Base-by-base conservation (phyloP, 1,139 yeast genomes). In the Entelexis sorbosivorans region DNA sequence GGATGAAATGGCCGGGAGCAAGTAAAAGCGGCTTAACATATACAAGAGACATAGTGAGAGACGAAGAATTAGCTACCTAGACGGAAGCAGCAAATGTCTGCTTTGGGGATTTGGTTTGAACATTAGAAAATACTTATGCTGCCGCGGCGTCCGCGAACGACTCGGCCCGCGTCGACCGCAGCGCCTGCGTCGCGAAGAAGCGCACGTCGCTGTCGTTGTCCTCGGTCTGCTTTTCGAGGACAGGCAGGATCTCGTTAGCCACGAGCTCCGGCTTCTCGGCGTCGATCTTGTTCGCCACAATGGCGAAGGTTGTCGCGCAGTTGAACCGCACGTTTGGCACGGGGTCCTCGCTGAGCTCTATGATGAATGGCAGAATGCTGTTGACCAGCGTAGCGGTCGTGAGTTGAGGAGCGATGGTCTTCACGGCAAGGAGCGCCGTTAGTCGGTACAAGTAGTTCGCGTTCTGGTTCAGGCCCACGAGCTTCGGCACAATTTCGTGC, bases 311-410 rank as follows among this genome's bases (percentile, higher is more conserved):
- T 67, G 86, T 88, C 26, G 98, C 97, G 58, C 86, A 89, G 66
- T 89, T 91, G 72, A 91, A 91, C 65, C 96, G 76, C 60, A 91
- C 89, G 67, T 91, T 91, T 60, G 99, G 96, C 52, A 91, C 96
- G 5, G 80, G 76, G 69, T 91, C 98, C 49, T 73, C 73, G 47
- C 81, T 73, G 60, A 89, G 73, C 50, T 78, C 79, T 59, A 79
- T 75, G 58, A 91, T 73, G 63, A 87, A 89, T 22, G 96, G 96
- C 61, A 88, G 71, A 46, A 89, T 77, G 59, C 82, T 80, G 47
- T 74, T 74, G 49, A 77, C 72, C 38, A 85, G 75, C 48, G 81
- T 77, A 14, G 69, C 68, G 44, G 73, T 67, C 49, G 73, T 71
- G 56, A 81, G 77, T 20, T 65, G 71, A 8, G 70, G 83, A 39